Evolutionary conservation across 306 rosid species (phyloP), one percentile per base, ranked within the genome.

Genomic region (Prinsepia uniflora): DNA sequence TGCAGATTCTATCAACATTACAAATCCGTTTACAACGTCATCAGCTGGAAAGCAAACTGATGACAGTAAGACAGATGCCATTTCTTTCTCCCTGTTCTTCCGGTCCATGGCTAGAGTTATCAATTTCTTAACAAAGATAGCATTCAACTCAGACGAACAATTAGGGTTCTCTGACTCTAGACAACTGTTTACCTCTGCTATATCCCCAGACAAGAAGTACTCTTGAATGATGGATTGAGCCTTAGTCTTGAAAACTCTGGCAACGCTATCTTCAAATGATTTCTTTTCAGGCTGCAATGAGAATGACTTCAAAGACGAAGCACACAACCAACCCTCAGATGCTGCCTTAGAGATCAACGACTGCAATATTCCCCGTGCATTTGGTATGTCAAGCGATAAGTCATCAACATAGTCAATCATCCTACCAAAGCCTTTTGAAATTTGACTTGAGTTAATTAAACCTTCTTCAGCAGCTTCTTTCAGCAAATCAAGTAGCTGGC

Each of bases 321-420:
- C 84, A 63, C 86, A 88, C 63, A 86, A 58, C 94, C 94, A 88
- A n/a, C 94, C 94, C 68, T 88, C 94, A 5, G 94, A 88, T 39
- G 94, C 94, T 20, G 89, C 87, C 75, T 82, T 84, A 5, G 90
- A 82, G 54, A 88, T 86, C 19, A 86, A 48, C 22, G 81, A 61
- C 72, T 76, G 86, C 30, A 88, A 81, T 17, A 84, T 86, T 41
- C 72, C 79, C 0, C 75, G 78, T 0, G 96, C 96, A 55, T 84
- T 83, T 4, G 92, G 96, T 72, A 89, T 86, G 81, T 89, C 92
- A 4, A 86, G 88, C 8, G 96, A 84, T 63, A 89, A 84, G 79
- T 89, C 90, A 59, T 89, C 91, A 55, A 84, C 83, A 0, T 72
- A 81, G 41, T 89, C 96, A 65, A 86, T 86, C 75, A 89, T 24